Conservation (phyloP, 345 rosid species). For the Salix koriyanagi region DNA sequence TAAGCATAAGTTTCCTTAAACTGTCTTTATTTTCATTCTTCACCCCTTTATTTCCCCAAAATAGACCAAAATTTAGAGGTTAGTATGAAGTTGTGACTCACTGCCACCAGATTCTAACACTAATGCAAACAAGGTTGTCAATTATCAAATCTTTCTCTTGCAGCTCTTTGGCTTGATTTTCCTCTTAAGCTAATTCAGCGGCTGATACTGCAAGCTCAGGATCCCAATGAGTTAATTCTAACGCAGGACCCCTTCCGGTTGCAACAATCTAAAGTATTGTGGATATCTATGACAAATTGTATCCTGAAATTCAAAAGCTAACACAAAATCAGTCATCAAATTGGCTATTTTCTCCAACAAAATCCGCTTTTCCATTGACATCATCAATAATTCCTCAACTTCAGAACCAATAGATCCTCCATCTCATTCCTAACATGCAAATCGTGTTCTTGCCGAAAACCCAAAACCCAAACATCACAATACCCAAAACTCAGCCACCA, state of each 20-base stretch:
- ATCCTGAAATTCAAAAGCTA: conserved; percentile 74
- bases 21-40: too few relatives aligned
- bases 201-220: conserved; percentile 90
- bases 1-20: too few relatives aligned
- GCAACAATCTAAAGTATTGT: conserved; percentile 73
- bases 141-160: conserved; percentile 70
- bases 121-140: conserved; percentile 16
- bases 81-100: too few relatives aligned
- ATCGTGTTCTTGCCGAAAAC: too few relatives aligned
- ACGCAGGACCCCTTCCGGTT: conserved; percentile 74
- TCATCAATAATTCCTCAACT: conserved; percentile 89
- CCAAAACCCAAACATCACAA: too few relatives aligned
- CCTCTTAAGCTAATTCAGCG: conserved; percentile 80
- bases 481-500: too few relatives aligned
- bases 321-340: conserved; percentile 77
- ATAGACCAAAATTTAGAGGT: too few relatives aligned
- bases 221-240: conserved; percentile 93
- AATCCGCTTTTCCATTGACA: conserved; percentile 82
- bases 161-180: conserved; percentile 49
- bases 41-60: too few relatives aligned
- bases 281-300: conserved; percentile 85
- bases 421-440: conserved; percentile 68
- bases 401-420: conserved; percentile 70
- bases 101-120: too few relatives aligned
- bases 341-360: conserved; percentile 80